Percentiles rank a stretch among this genome's conserved stretches.
Conservation (phyloP, 805 yeast species). For the Suhomyces faveliae region DNA sequence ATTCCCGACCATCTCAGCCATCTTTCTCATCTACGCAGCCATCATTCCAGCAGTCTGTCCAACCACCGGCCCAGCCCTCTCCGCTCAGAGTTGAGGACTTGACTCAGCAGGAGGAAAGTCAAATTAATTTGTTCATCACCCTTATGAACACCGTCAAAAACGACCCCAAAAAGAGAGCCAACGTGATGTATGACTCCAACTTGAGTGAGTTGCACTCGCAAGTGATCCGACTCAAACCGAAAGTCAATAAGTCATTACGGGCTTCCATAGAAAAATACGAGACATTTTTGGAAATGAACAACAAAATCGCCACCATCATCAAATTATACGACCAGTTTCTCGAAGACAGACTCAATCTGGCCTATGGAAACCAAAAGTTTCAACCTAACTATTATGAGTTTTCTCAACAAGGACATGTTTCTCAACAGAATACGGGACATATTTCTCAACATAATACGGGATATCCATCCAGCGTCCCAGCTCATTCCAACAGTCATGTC, state of each 20-base stretch:
- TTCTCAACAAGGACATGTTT: no score
- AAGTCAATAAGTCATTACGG: constrained; percentile 57
- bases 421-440: neutral
- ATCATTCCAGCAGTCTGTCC: constrained; percentile 8
- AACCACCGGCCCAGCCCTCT: neutral
- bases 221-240: constrained; percentile 65
- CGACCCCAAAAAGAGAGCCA: constrained; percentile 43
- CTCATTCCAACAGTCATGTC: neutral
- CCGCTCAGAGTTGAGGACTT: constrained; percentile 33
- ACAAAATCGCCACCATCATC: constrained; percentile 72
- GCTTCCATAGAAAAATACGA: constrained; percentile 64
- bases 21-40: neutral
- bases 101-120: constrained; percentile 64
- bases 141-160: constrained; percentile 52
- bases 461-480: neutral
- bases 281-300: constrained; percentile 65
- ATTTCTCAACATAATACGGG: neutral
- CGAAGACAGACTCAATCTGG: constrained; percentile 47
- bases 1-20: neutral
- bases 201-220: constrained; percentile 58
- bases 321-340: constrained; percentile 73
- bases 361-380: constrained; percentile 30
- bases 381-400: neutral
- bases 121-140: constrained; percentile 66
- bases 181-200: constrained; percentile 45